Percentiles rank a stretch among this genome's conserved stretches.
These are phyloP conservation scores for Thraustochytrium striatum DNA, from an alignment of 352 stramenopile genomes.

Conservation along the genomic window DNA sequence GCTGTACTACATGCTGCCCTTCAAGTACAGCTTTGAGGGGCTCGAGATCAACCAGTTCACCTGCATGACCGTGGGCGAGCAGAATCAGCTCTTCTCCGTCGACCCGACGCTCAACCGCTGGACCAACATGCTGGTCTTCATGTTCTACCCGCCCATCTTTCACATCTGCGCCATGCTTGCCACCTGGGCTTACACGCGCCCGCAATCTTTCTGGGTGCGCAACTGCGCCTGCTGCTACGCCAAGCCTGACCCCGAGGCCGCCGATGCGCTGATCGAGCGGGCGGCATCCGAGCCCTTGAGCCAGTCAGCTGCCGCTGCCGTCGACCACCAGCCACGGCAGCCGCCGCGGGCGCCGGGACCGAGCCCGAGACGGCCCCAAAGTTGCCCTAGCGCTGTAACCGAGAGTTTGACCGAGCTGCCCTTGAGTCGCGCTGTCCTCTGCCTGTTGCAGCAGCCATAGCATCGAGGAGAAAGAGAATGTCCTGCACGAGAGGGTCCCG, in stretches of 20 bases:
- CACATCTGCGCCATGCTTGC: conserved; percentile 14
- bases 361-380: no score
- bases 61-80: conserved; percentile 20
- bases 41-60: conserved; percentile 46
- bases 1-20: conserved; percentile 37
- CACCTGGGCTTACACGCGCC: conserved; percentile 22
- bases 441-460: no score
- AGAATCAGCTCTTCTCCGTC: background rate
- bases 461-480: no score
- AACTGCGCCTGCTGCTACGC: background rate
- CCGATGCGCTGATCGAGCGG: background rate
- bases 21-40: conserved; percentile 37
- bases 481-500: no score
- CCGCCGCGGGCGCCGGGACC: no score
- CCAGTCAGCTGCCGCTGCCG: no score
- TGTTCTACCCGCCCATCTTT: conserved; percentile 20
- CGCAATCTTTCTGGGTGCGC: background rate
- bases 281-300: background rate
- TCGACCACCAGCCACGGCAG: no score
- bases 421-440: no score
- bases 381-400: no score
- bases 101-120: conserved; percentile 21
- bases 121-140: conserved; percentile 36
- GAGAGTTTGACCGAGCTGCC: no score
- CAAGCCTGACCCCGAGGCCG: background rate